Conservation (phyloP, 2,329 filamentous ascomycete species). For the Cladosporium sp. region DNA sequence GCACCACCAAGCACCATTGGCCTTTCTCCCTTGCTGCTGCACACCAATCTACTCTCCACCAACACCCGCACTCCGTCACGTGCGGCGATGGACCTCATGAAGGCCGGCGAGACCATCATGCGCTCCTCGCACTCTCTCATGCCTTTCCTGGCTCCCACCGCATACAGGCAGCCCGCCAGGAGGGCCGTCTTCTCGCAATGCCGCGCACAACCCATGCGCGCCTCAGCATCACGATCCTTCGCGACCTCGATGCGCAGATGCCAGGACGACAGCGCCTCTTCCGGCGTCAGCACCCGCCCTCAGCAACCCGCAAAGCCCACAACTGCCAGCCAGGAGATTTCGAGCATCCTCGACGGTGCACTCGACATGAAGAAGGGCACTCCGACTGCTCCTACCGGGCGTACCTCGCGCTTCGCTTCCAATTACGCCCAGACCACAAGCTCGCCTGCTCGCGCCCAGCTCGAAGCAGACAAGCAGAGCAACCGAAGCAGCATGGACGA, state of each 20-base stretch:
- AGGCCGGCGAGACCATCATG: constrained; percentile 35
- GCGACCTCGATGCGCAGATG: constrained; percentile 22
- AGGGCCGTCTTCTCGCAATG: constrained; percentile 24
- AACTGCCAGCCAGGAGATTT: constrained; percentile 28
- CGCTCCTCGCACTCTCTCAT: constrained; percentile 33
- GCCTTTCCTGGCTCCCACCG: constrained; percentile 29
- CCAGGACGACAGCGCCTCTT: constrained; percentile 22
- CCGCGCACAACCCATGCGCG: constrained; percentile 22
- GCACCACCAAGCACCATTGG: constrained; percentile 1
- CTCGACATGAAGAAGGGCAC: constrained; percentile 35
- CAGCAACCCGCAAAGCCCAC: constrained; percentile 24
- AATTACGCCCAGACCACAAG: constrained; percentile 29
- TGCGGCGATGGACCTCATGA: constrained; percentile 27
- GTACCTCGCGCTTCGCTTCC: constrained; percentile 35
- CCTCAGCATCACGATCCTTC: constrained; percentile 28
- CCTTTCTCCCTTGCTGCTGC: background rate
- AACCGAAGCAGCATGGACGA: constrained; percentile 25
- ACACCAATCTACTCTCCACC: background rate
- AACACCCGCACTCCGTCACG: constrained; percentile 5
- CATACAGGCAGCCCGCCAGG: constrained; percentile 22
- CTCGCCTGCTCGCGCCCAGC: constrained; percentile 24
- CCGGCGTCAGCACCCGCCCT: constrained; percentile 20
- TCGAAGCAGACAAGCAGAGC: constrained; percentile 15
- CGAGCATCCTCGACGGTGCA: constrained; percentile 33
- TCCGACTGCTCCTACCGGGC: constrained; percentile 28